Conservation (phyloP, 139 green algal genomes). For the Chlorella vulgaris region DNA sequence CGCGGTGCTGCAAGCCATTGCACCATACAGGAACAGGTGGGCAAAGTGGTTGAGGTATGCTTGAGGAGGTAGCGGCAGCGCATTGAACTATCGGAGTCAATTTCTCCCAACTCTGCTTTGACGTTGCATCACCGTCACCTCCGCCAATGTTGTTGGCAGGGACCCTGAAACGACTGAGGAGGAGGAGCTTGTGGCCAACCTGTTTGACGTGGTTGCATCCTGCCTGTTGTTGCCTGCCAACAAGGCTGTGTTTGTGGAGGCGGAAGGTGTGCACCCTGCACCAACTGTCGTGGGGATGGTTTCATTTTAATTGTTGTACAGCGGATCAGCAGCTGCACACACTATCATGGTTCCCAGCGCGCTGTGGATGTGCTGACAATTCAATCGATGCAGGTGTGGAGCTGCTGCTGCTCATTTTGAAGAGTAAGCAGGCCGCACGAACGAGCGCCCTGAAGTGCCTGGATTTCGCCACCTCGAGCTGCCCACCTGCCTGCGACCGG, state of each 20-base stretch:
- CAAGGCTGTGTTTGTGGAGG: conserved; percentile 70
- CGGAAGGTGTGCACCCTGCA: conserved; percentile 25
- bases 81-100: too few relatives aligned
- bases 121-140: too few relatives aligned
- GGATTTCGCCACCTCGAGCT: conserved; percentile 88
- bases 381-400: conserved; percentile 72
- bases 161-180: conserved; percentile 65
- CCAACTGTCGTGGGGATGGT: neutral
- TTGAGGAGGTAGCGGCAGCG: too few relatives aligned
- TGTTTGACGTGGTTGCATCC: conserved; percentile 88
- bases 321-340: too few relatives aligned
- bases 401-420: conserved; percentile 95
- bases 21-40: conserved; percentile 68
- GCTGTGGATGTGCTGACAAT: neutral
- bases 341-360: neutral
- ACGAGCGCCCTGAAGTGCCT: conserved; percentile 82
- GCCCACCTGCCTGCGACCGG: conserved; percentile 63
- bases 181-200: conserved; percentile 88
- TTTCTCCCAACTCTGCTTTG: too few relatives aligned
- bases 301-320: too few relatives aligned
- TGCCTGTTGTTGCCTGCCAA: conserved; percentile 74
- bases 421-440: conserved; percentile 67
- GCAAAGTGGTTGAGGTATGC: neutral
- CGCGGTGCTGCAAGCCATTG: conserved; percentile 73
- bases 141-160: too few relatives aligned